phyloP scores from a whole-genome alignment of 2,329 filamentous ascomycete species.

The Hortaea werneckii region DNA sequence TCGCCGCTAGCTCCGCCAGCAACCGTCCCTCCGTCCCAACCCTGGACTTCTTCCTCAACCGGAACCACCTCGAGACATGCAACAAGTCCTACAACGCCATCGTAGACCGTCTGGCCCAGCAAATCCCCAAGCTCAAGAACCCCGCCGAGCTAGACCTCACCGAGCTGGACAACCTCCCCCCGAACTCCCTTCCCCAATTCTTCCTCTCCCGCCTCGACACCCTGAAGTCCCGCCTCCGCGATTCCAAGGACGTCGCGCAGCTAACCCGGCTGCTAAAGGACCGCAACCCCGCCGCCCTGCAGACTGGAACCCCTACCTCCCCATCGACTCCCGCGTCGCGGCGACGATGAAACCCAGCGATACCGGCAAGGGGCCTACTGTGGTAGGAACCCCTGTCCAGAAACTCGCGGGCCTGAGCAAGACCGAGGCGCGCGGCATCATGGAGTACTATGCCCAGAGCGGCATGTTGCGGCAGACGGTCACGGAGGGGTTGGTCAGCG shows the following conservation, averaged over 20 bases:
- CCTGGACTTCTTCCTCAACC: conserved; percentile 40
- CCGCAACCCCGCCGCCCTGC: conserved; percentile 15
- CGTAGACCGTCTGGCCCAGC: not conserved
- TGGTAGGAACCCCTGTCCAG: conserved; percentile 23
- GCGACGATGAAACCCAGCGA: conserved; percentile 33
- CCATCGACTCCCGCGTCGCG: conserved; percentile 43
- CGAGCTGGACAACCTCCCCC: not conserved
- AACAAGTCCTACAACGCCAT: not conserved
- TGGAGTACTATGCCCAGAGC: conserved; percentile 90
- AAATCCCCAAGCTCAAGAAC: not conserved
- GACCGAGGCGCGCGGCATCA: conserved; percentile 63
- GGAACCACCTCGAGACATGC: not conserved
- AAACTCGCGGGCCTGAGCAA: conserved; percentile 60
- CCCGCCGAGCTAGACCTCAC: not conserved
- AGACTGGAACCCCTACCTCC: conserved; percentile 43
- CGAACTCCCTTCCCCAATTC: not conserved
- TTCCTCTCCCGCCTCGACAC: not conserved
- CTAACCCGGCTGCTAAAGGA: not conserved
- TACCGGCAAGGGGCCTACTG: not conserved
- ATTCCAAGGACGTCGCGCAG: not conserved
- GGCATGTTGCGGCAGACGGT: conserved; percentile 64
- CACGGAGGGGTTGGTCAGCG: conserved; percentile 59
- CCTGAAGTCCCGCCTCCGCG: not conserved
- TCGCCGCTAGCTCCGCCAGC: conserved; percentile 64
- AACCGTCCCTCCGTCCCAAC: conserved; percentile 57